These are phyloP conservation scores for Gastrodia elata DNA, from an alignment of 106 monocot genomes.

Conservation along the genomic window DNA sequence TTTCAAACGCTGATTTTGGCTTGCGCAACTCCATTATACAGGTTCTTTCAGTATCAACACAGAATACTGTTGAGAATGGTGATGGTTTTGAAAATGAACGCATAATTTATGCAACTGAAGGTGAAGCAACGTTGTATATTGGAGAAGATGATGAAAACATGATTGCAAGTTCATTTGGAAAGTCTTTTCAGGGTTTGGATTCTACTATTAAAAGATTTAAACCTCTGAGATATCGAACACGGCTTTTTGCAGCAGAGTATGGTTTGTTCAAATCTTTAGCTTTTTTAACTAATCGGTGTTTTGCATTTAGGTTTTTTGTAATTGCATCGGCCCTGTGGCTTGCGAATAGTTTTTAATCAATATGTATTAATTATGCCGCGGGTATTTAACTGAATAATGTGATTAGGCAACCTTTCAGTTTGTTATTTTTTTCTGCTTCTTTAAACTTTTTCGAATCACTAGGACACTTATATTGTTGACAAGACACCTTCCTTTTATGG, in stretches of 20 bases:
- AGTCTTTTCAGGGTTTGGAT: conserved; percentile 19
- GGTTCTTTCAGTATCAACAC: conserved; percentile 69
- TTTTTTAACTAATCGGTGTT: neutral
- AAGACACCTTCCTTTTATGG: neutral
- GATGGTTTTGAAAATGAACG: conserved; percentile 22
- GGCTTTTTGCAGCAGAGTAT: conserved; percentile 96
- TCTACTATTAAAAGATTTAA: conserved; percentile 38
- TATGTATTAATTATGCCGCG: neutral
- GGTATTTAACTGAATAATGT: neutral
- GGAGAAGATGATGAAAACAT: conserved; percentile 84
- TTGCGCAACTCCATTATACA: conserved; percentile 10
- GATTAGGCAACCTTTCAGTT: neutral
- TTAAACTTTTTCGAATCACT: neutral
- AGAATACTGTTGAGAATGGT: conserved; percentile 15
- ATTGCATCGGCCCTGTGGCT: neutral
- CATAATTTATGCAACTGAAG: conserved; percentile 29
- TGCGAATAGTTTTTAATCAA: neutral
- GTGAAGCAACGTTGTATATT: conserved; percentile 32
- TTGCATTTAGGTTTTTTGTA: neutral
- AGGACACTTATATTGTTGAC: neutral
- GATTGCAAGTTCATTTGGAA: conserved; percentile 43
- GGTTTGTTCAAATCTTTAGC: conserved; percentile 8
- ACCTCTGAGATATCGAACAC: conserved; percentile 94
- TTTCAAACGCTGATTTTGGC: neutral
- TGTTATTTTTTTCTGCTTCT: neutral